Evolutionary conservation across 352 stramenopile genomes (phyloP), one percentile per base, ranked within the genome.

Genomic region (Phytophthora agathidicida): DNA sequence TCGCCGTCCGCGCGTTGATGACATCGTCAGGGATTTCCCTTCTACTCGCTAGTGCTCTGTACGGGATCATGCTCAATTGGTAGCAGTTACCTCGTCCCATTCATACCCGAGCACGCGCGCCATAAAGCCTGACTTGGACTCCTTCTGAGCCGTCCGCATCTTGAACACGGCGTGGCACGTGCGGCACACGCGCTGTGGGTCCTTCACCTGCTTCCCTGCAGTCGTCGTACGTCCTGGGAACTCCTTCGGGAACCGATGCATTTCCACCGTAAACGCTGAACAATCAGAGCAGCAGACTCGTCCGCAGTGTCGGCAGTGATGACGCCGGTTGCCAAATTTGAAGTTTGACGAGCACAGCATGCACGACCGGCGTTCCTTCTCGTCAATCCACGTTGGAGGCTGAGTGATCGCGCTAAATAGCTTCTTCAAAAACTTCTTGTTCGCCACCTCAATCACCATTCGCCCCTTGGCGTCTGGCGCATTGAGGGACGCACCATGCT

Each of bases 91-190:
- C 65, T 95, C 83, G 48, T 95, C 86, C 83, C 86, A 95, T 60
- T 95, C 86, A 71, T 93, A 91, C 39, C 83, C 83, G 19, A 93
- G 74, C 49, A 91, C 82, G 32, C 80, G 78, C 37, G 82, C 83
- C 64, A 95, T 89, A 56, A 93, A 93, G 49, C 83, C 83, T 20
- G 75, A 89, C 71, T 92, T 95, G 56, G 76, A 86, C 64, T 95
- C 83, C 41, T 93, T 93, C 64, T 92, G 83, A 46, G 80, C 81
- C 22, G 68, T 69, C 8, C 83, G 83, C 71, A 90, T 86, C 66
- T 95, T 95, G 65, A 95, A 95, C 51, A 95, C 83, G 36, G 76
- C 82, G 61, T 93, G 77, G 47, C 86, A 95, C 42, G 86, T 90
- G 35, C 80, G 78, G 53, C 86, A 95, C 39, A 95, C 83, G 24